A percentile compares a stretch with the other conserved stretches of the same genome.
Evolutionary conservation across 176 grass and related monocot species (phyloP).

Genomic region (Bromus sterilis): DNA sequence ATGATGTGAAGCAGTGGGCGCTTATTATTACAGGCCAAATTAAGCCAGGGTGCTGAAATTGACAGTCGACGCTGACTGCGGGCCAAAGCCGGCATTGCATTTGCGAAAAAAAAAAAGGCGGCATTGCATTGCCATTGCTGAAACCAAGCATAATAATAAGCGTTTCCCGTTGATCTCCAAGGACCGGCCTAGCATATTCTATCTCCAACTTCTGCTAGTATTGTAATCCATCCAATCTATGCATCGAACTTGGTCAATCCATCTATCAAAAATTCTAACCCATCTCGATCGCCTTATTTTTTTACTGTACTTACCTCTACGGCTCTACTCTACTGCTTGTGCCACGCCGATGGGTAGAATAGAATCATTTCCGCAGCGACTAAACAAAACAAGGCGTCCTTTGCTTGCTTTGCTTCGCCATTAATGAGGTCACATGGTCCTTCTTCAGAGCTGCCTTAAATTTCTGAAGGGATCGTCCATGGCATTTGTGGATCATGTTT

Average conservation of each 20-base stretch:
- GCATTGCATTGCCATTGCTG: background rate
- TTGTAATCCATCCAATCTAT: background rate
- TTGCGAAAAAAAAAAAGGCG: too few relatives aligned
- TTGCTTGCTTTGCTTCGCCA: background rate
- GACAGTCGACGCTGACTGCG: background rate
- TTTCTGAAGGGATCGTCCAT: background rate
- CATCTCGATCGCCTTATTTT: slow-evolving; percentile 10
- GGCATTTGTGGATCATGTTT: background rate
- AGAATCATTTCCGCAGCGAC: background rate
- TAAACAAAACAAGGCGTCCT: background rate
- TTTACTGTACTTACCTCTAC: too few relatives aligned
- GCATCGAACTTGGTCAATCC: slow-evolving; percentile 12
- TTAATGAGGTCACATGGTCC: slow-evolving; percentile 45
- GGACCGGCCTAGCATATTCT: slow-evolving; percentile 19
- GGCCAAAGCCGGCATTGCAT: slow-evolving; percentile 18
- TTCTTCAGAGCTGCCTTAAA: slow-evolving; percentile 1
- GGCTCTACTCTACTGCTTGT: background rate
- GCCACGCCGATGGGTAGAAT: background rate
- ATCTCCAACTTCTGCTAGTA: background rate
- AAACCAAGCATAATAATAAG: slow-evolving; percentile 25
- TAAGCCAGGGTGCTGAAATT: background rate
- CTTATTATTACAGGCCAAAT: background rate
- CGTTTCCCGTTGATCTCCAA: slow-evolving; percentile 32
- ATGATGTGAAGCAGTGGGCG: background rate
- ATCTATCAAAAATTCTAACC: background rate